Conservation (phyloP, 176 grass and related monocot genomes). For the Tuctoria greenei region DNA sequence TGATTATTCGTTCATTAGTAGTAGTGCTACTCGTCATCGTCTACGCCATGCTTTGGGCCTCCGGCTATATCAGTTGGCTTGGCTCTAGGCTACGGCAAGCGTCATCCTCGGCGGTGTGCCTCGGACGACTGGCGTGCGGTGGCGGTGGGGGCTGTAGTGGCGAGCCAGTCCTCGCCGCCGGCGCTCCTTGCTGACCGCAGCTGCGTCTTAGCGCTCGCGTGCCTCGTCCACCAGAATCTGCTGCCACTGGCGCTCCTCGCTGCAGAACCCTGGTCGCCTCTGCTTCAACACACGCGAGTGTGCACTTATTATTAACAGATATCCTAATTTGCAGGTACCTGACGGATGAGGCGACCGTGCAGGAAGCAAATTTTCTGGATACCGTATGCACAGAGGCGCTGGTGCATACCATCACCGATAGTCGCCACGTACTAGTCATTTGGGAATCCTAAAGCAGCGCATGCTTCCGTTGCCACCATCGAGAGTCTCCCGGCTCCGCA, state of each 20-base stretch:
- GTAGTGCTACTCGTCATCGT: not conserved
- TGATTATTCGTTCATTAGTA: not conserved
- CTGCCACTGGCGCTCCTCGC: constrained; percentile 52
- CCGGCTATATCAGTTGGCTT: not conserved
- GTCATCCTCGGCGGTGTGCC: constrained; percentile 33
- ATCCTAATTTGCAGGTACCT: no score
- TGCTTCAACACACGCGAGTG: not conserved
- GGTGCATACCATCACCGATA: no score
- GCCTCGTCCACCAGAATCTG: constrained; percentile 59
- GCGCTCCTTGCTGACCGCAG: constrained; percentile 1
- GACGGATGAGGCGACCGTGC: no score
- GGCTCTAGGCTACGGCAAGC: constrained; percentile 31
- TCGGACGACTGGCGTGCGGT: constrained; percentile 21
- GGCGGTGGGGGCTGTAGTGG: constrained; percentile 6
- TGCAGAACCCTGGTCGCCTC: constrained; percentile 70
- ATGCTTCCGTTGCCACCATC: no score
- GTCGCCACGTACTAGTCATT: no score
- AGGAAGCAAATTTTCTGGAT: no score
- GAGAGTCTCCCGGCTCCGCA: no score
- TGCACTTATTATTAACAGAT: not conserved
- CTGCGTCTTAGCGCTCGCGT: constrained; percentile 27
- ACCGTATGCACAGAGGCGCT: no score
- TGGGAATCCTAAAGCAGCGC: no score
- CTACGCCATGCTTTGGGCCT: not conserved
- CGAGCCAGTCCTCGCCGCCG: constrained; percentile 22